Base-by-base conservation (phyloP, 495 filamentous ascomycete species). In the Massariosphaeria phaeospora region DNA sequence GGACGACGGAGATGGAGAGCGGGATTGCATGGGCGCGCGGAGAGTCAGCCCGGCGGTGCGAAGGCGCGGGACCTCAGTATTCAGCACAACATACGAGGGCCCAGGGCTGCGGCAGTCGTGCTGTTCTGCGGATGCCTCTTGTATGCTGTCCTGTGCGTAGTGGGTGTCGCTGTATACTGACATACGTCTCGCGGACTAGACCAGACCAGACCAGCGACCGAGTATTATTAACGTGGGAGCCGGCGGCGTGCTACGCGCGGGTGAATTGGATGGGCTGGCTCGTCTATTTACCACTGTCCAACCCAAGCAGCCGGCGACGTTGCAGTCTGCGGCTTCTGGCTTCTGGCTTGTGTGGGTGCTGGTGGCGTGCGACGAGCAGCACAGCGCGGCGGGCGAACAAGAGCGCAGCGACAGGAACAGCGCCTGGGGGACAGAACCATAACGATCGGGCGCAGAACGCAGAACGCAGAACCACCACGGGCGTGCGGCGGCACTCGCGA, bases 271-370 rank as follows among this genome's bases (percentile, higher is more conserved):
- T 12, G 40, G 38, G 50, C 48, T 36, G 30, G 41, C 35, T 53
- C 34, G 41, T 48, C 29, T 40, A 26, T 25, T n/a, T n/a, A n/a
- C n/a, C n/a, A n/a, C 56, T 33, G 27, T 18, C 41, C 48, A 24
- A 50, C 36, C 44, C 50, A 55, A 46, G 30, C 20, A 48, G 57
- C 57, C 49, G 57, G 35, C 46, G 57, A 51, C 51, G 45, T 17
- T 9, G n/a, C 48, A 53, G 48, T 39, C 44, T 45, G 43, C 50
- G 18, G 52, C 27, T 33, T 40, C 36, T 18, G 18, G 30, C 42
- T 38, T 40, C 35, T 47, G 15, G 38, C 55, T n/a, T n/a, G n/a
- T n/a, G n/a, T 15, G 29, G 48, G 21, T 12, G 8, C 41, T 20
- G 40, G 42, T 30, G 25, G 17, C 26, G 39, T 27, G 25, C 36